Base-by-base conservation (phyloP, 148 eudicot genomes). In the Spergularia marina region DNA sequence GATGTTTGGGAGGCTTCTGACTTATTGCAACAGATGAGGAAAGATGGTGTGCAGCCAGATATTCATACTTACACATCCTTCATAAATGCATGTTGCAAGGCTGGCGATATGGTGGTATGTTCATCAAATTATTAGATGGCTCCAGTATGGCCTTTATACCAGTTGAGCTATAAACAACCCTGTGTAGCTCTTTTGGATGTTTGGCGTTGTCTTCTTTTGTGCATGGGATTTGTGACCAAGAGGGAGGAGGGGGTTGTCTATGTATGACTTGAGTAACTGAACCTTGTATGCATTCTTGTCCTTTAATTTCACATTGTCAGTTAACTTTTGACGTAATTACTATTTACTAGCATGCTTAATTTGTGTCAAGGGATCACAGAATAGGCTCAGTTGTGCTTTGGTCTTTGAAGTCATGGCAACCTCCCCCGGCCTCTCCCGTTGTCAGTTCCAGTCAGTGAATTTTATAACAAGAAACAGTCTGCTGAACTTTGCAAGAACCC, bases 1-100 rank as follows among this genome's bases (percentile, higher is more conserved):
- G 98, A 95, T 88, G 99, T 95, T 81, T 95, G 99, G 99, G 99
- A 95, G 83, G 98, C 99, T 72, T 88, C 99, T 76, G 99, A 95
- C 77, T 80, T 95, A 77, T 84, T 91, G 86, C 99, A 95, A 78
- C 97, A 92, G 80, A 92, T 92, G 99, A 92, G 91, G 77, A 78
- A 83, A 78, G 98, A 92, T 73, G 90, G 92, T 7, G 97, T 92
- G 56, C 88, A 85, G 65, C 99, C 98, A 54, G 99, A 95, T 74
- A 89, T 95, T 79, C 99, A 89, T 81, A 95, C 99, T 44, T 95
- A 86, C 78, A 95, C 99, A 61, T 95, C 99, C 74, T 92, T 92
- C 77, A 80, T 92, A 56, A 92, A 91, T 77, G 97, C 99, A 55
- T 95, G 98, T 77, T 92, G 98, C 86, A 92, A 95, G 85, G 97